Evolutionary conservation across 108 stramenopile species (phyloP), one percentile per base, ranked within the genome.

Genomic region (Fragilaria crotonensis): DNA sequence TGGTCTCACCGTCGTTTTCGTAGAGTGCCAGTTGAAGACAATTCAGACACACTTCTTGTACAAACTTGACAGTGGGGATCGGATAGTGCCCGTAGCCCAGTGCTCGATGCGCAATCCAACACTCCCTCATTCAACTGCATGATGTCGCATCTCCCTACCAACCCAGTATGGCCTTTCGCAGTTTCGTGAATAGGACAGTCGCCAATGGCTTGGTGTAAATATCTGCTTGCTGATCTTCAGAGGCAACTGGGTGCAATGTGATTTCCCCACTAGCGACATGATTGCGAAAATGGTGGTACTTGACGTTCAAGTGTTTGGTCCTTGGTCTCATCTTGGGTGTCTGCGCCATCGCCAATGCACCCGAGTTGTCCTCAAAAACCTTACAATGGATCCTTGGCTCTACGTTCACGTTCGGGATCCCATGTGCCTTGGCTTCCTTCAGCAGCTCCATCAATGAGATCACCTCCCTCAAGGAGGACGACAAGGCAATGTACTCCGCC

Each of bases 361-460:
- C 61, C 7, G 17, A 33, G 52, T 62, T 62, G 30, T 62, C 61
- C 50, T 62, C 61, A 28, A 52, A 62, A 3, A 52, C 52, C 21
- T 30, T 53, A 25, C 61, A 52, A 4, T 52, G 52, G 3, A 62
- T 22, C 4, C 23, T 26, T 11, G 69, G 63, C n/a, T 22, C 21
- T 5, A 19, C 5, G 11, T 30, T 5, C 14, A 18, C 7, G 1
- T 33, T 46, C 1, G 25, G 17, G 25, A 60, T 23, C 18, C 55
- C 56, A 11, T 26, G 29, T 2, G 29, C 50, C 7, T 51, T 29
- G 7, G 36, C 36, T 41, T 77, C 70, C 20, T 64, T 44, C 0
- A 69, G 4, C 1, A 78, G 14, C 2, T 66, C 52, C 58, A 72
- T 63, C 3, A 73, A 14, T 29, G 64, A 63, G 20, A 78, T 59